phyloP scores from a whole-genome alignment of 768 basidiomycete species.

The Coprinopsis strossmayeri region DNA sequence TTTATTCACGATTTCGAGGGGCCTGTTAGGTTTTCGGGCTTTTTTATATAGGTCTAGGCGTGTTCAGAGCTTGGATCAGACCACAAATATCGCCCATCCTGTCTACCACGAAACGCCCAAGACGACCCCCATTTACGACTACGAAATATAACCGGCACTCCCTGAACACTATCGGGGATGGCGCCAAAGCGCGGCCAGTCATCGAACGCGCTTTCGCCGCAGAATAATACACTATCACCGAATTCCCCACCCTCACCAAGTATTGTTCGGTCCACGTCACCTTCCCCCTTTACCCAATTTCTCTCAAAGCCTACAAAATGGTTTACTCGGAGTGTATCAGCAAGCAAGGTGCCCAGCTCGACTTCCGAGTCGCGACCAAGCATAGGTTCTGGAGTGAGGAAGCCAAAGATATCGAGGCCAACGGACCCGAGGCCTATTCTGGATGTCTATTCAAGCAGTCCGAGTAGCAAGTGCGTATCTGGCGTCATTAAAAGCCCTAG shows the following conservation, averaged over 20 bases:
- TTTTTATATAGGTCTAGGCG: neutral
- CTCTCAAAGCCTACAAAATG: constrained; percentile 65
- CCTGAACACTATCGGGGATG: neutral
- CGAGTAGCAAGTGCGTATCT: constrained; percentile 44
- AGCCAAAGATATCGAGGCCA: constrained; percentile 79
- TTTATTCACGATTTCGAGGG: neutral
- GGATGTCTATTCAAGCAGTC: constrained; percentile 40
- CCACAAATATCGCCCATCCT: neutral
- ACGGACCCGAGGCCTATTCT: constrained; percentile 78
- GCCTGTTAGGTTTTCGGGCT: neutral
- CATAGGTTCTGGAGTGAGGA: constrained; percentile 34
- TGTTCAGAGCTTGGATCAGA: neutral
- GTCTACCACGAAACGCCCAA: neutral
- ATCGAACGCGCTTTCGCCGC: constrained; percentile 6
- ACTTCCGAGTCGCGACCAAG: constrained; percentile 44
- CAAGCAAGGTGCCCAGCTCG: constrained; percentile 35
- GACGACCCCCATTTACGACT: constrained; percentile 5
- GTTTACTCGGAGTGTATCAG: constrained; percentile 59
- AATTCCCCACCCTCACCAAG: constrained; percentile 23
- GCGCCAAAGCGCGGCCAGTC: constrained; percentile 3
- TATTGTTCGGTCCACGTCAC: constrained; percentile 56
- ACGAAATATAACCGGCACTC: neutral
- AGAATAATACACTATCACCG: constrained; percentile 19
- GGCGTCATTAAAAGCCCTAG: constrained; percentile 1
- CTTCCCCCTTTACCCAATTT: constrained; percentile 61